Evolutionary conservation across 345 rosid species (phyloP).

Genomic region (Syzygium oleosum): DNA sequence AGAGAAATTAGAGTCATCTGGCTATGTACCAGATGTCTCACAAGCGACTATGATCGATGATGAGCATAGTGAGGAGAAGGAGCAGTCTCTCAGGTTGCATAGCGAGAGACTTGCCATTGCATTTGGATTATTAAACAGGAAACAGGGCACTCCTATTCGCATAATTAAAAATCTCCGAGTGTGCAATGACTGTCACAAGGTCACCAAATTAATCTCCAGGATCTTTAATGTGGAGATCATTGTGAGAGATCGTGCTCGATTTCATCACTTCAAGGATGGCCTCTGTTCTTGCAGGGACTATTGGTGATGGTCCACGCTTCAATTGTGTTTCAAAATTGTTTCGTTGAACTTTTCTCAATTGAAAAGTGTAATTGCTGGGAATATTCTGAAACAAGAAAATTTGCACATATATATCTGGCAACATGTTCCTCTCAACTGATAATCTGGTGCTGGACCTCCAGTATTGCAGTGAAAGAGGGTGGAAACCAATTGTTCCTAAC

Average conservation of each 20-base stretch:
- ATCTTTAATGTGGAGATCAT: slow-evolving; percentile 54
- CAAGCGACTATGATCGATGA: slow-evolving; percentile 52
- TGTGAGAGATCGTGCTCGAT: slow-evolving; percentile 66
- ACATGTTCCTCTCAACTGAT: not conserved
- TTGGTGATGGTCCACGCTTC: slow-evolving; percentile 28
- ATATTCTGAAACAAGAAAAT: not conserved
- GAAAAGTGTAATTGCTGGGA: not conserved
- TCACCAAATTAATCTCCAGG: slow-evolving; percentile 55
- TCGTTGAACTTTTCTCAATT: not conserved
- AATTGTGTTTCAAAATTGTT: not conserved
- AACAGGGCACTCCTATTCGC: slow-evolving; percentile 53
- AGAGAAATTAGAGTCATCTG: slow-evolving; percentile 26
- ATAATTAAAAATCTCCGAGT: slow-evolving; percentile 72
- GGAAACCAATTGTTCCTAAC: not conserved
- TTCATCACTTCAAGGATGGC: slow-evolving; percentile 74
- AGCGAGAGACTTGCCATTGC: slow-evolving; percentile 86
- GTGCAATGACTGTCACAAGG: slow-evolving; percentile 69
- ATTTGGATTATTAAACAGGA: slow-evolving; percentile 51
- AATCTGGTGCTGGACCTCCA: not conserved
- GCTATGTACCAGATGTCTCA: slow-evolving; percentile 44
- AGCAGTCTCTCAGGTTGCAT: slow-evolving; percentile 46
- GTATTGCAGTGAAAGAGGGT: not conserved
- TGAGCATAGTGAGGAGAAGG: slow-evolving; percentile 31
- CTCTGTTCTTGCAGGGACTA: slow-evolving; percentile 69
- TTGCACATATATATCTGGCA: not conserved